These are phyloP conservation scores for Aspergillus biplanus DNA, from an alignment of 495 filamentous ascomycete species.

Conservation along the genomic window DNA sequence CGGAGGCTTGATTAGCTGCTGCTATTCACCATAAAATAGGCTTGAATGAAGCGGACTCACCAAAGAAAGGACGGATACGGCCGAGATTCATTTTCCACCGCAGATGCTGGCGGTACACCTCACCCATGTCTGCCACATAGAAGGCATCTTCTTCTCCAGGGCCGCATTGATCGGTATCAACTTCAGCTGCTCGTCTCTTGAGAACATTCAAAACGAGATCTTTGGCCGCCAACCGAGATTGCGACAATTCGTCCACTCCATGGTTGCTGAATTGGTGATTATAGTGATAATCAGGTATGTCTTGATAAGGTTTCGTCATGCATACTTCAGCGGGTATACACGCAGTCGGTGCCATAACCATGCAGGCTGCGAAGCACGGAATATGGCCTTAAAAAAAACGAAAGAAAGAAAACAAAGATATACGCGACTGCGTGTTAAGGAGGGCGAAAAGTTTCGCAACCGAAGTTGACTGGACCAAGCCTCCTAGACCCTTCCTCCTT, in stretches of 20 bases:
- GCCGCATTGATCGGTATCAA: slow-evolving; percentile 84
- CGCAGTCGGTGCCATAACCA: slow-evolving; percentile 76
- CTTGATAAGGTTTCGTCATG: slow-evolving; percentile 37
- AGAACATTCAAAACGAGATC: slow-evolving; percentile 76
- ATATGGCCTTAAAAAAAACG: slow-evolving; percentile 23
- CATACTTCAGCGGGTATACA: slow-evolving; percentile 58
- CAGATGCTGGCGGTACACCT: slow-evolving; percentile 97
- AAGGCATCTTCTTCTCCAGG: slow-evolving; percentile 95
- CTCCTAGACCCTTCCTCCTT: slow-evolving; percentile 90
- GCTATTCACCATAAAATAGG: neutral
- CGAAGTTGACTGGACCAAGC: slow-evolving; percentile 81
- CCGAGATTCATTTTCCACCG: slow-evolving; percentile 95
- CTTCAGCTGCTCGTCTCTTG: slow-evolving; percentile 75
- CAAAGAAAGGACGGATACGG: slow-evolving; percentile 95
- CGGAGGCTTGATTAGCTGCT: neutral
- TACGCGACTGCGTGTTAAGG: slow-evolving; percentile 69
- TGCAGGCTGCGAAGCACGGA: slow-evolving; percentile 42
- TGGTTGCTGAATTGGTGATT: slow-evolving; percentile 38
- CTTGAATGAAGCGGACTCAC: slow-evolving; percentile 52
- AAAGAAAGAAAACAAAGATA: slow-evolving; percentile 25
- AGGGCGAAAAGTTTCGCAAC: slow-evolving; percentile 86
- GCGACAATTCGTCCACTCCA: slow-evolving; percentile 48
- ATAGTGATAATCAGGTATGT: slow-evolving; percentile 36
- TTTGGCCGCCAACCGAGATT: slow-evolving; percentile 53
- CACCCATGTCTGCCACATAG: slow-evolving; percentile 96